These are phyloP conservation scores for Arthrobotrys pseudoclavata DNA, from an alignment of 2,329 filamentous ascomycete genomes.

Conservation along the genomic window DNA sequence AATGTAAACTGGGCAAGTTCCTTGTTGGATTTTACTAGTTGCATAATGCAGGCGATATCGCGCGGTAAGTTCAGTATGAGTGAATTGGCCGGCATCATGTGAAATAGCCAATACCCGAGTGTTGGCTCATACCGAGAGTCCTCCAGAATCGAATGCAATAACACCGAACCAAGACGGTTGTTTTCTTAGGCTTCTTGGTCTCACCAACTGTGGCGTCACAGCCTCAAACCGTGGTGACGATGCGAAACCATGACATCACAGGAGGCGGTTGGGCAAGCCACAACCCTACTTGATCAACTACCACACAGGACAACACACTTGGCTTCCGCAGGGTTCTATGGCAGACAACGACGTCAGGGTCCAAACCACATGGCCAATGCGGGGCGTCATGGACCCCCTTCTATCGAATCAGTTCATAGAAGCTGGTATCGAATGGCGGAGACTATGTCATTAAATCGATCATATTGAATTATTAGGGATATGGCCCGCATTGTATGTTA, in stretches of 20 bases:
- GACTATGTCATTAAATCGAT: constrained; percentile 49
- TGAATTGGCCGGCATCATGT: not conserved
- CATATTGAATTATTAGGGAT: constrained; percentile 3
- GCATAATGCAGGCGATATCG: not conserved
- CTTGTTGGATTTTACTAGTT: constrained; percentile 27
- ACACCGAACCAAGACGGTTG: not conserved
- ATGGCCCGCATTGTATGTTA: not conserved
- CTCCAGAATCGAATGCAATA: not conserved
- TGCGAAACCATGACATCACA: constrained; percentile 43
- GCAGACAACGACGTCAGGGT: constrained; percentile 43
- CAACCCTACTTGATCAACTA: constrained; percentile 38
- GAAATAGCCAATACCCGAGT: not conserved
- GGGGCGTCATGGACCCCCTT: constrained; percentile 47
- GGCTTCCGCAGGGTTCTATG: not conserved
- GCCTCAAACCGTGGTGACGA: not conserved
- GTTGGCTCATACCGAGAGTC: not conserved
- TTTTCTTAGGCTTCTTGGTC: not conserved
- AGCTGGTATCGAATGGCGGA: not conserved
- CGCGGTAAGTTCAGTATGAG: not conserved
- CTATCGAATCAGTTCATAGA: not conserved
- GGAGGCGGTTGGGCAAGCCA: constrained; percentile 1
- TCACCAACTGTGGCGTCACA: constrained; percentile 33
- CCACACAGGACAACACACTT: constrained; percentile 45
- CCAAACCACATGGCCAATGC: constrained; percentile 42
- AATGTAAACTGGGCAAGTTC: not conserved